A percentile compares a stretch with the other conserved stretches of the same genome.
phyloP scores from a whole-genome alignment of 306 rosid species.

The Medicago ruthenica region DNA sequence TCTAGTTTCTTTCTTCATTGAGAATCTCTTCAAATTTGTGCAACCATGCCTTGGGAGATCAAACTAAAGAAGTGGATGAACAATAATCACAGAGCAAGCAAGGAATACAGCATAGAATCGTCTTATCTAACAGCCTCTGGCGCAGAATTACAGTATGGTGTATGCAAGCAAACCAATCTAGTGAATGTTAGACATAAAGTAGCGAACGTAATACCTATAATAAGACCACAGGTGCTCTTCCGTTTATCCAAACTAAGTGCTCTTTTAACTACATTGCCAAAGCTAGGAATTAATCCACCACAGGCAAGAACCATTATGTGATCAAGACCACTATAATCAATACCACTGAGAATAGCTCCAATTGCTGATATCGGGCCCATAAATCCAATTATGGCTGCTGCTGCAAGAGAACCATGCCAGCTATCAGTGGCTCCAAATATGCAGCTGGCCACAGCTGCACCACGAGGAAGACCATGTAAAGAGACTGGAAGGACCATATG shows the following conservation, averaged over 20 bases:
- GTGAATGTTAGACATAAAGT: conserved; percentile 84
- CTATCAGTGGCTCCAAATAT: conserved; percentile 91
- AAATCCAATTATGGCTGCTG: conserved; percentile 87
- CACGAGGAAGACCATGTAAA: conserved; percentile 95
- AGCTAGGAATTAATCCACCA: conserved; percentile 89
- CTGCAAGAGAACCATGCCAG: conserved; percentile 91
- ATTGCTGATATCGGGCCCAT: conserved; percentile 94
- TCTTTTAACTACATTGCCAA: conserved; percentile 68
- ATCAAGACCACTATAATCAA: conserved; percentile 93
- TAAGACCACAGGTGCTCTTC: conserved; percentile 74
- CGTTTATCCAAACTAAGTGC: conserved; percentile 70
- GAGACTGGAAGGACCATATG: conserved; percentile 99
- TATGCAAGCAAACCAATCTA: conserved; percentile 95
- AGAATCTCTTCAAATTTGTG: conserved; percentile 42
- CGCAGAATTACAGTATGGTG: conserved; percentile 99
- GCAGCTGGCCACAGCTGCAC: conserved; percentile 99
- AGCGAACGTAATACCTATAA: conserved; percentile 71
- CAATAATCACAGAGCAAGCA: conserved; percentile 24
- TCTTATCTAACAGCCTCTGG: conserved; percentile 92
- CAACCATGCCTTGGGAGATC: conserved; percentile 16
- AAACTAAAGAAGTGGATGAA: conserved; percentile 32
- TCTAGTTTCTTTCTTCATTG: conserved; percentile 29
- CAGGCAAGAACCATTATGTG: conserved; percentile 94
- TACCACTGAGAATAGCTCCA: conserved; percentile 92
- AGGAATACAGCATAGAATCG: conserved; percentile 26